Base-by-base conservation (phyloP, 805 yeast species). In the Cyberlindnera amylophila region DNA sequence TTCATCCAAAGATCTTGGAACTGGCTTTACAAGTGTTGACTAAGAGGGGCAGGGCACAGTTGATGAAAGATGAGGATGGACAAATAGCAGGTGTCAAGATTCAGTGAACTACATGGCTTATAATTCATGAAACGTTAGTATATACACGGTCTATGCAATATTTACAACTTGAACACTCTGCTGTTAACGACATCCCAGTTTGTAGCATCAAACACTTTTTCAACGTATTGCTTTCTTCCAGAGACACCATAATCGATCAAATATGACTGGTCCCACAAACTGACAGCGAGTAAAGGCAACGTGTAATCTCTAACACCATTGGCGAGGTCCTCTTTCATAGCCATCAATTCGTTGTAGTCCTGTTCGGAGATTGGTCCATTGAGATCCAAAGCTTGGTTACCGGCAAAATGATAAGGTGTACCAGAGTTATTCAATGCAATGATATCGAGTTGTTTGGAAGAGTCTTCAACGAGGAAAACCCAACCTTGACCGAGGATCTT, bases 221-320 rank as follows among this genome's bases (percentile, higher is more conserved):
- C 76, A 51, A 93, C 72, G 64, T 85, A 93, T 40, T 74, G 70
- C 34, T 75, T 69, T 66, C 82, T 84, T 18, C 93, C 95, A 17
- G 54, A 59, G 39, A 86, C 73, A 36, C 97, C 96, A 64, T 82
- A 91, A 64, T 93, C 98, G 21, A 75, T 67, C 34, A 88, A 55
- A 62, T 82, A 93, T n/a, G 96, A 87, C 50, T 81, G 77, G 62
- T 91, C 95, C 96, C 97, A 90, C 52, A 85, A 73, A 63, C 81
- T 87, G 50, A 89, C 72, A 38, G 81, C 85, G 51, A 93, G 71
- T 35, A 93, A 65, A 6, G 93, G 95, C 51, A 89, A 68, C 18
- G 80, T 73, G 67, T 74, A 78, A 60, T 83, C 90, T 51, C 69
- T 71, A 31, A 70, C 71, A 16, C 64, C 64, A 23, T 54, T 44